These are phyloP conservation scores for Talaromyces verruculosus DNA, from an alignment of 2,329 filamentous ascomycete species.

Conservation along the genomic window DNA sequence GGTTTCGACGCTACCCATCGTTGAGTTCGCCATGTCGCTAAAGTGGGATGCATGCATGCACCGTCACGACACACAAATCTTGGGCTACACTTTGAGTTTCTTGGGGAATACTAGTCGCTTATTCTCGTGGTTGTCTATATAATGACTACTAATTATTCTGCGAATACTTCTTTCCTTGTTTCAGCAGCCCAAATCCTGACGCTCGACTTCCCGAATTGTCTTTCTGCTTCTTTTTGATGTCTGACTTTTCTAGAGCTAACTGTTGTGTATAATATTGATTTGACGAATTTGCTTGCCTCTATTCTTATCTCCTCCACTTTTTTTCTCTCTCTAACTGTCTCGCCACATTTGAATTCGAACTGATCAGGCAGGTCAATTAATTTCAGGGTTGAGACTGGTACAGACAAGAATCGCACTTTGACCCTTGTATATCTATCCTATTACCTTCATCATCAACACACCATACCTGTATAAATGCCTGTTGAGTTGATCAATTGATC, in stretches of 20 bases:
- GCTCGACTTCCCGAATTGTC: slow-evolving; percentile 30
- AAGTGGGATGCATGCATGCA: slow-evolving; percentile 17
- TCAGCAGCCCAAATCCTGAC: slow-evolving; percentile 14
- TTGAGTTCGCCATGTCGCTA: slow-evolving; percentile 10
- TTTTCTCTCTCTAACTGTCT: not conserved
- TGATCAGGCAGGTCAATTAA: slow-evolving; percentile 13
- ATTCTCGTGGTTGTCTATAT: not conserved
- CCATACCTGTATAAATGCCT: slow-evolving; percentile 17
- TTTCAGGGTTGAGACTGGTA: not conserved
- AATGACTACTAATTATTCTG: not conserved
- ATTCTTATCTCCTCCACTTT: slow-evolving; percentile 14
- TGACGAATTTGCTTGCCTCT: slow-evolving; percentile 20
- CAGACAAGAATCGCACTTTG: not conserved
- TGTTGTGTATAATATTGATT: slow-evolving; percentile 37
- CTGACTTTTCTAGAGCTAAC: slow-evolving; percentile 23
- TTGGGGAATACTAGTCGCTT: not conserved
- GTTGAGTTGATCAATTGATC: slow-evolving; percentile 3
- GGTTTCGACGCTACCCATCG: not conserved
- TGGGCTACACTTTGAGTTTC: not conserved
- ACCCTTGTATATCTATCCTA: slow-evolving; percentile 15
- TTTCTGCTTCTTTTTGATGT: slow-evolving; percentile 27
- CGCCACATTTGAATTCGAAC: slow-evolving; percentile 15
- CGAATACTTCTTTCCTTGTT: not conserved
- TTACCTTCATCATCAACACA: slow-evolving; percentile 13
- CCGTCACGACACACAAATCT: slow-evolving; percentile 14